Evolutionary conservation across 768 basidiomycete species (phyloP).

Genomic region (Trametes cinnabarina): DNA sequence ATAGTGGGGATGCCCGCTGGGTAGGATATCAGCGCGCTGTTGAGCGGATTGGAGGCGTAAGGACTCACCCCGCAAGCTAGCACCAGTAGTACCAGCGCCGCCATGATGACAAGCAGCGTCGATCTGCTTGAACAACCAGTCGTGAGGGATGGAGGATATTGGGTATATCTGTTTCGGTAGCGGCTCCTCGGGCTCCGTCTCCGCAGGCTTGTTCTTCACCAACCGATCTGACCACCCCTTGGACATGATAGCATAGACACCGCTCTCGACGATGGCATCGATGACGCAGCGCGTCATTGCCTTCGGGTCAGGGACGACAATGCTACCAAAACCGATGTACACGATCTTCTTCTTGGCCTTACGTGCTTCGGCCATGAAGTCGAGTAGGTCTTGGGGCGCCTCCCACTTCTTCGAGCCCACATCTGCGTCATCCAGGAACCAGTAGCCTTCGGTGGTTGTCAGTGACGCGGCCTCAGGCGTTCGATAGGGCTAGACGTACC

Average conservation of each 20-base stretch:
- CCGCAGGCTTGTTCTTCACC: conserved; percentile 54
- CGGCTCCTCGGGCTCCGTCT: conserved; percentile 62
- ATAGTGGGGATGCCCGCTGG: conserved; percentile 92
- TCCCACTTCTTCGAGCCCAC: conserved; percentile 88
- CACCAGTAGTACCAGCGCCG: conserved; percentile 94
- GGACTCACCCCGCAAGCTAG: conserved; percentile 79
- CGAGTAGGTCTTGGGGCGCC: conserved; percentile 74
- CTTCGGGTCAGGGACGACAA: conserved; percentile 93
- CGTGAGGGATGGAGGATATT: conserved; percentile 86
- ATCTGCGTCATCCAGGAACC: conserved; percentile 94
- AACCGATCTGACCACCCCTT: conserved; percentile 98
- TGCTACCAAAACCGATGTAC: conserved; percentile 97
- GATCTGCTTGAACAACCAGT: conserved; percentile 93
- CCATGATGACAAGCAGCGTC: conserved; percentile 99
- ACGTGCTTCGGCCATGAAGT: conserved; percentile 82
- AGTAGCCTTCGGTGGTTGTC: conserved; percentile 63
- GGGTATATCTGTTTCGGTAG: conserved; percentile 79
- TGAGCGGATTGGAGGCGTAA: neutral
- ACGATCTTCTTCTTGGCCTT: conserved; percentile 82
- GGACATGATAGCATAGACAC: conserved; percentile 88
- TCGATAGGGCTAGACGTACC: conserved; percentile 43
- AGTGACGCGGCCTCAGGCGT: conserved; percentile 1
- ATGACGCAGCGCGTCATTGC: conserved; percentile 90
- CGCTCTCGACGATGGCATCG: conserved; percentile 83
- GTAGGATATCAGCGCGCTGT: neutral